Evolutionary conservation across 768 basidiomycete species (phyloP), one percentile per base, ranked within the genome.

Genomic region (Calocybe cyanea): DNA sequence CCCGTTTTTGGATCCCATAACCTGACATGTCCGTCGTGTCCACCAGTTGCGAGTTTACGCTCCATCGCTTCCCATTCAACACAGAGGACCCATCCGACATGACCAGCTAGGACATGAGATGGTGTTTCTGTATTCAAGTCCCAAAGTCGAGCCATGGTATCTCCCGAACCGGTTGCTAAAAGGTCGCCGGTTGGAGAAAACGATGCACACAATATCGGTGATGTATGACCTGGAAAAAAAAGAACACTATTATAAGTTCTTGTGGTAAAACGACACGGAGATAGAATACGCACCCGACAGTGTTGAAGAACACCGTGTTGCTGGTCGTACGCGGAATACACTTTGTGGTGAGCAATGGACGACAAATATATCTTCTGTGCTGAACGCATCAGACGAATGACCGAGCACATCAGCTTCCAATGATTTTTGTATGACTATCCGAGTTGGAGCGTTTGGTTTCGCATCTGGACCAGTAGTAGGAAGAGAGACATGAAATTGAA

Each of bases 41-140:
- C 93, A 1, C 96, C 96, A 3, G 90, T 92, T 0, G 94, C 95
- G 11, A 98, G 68, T 56, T 83, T 85, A 35, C 92, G 71, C 60
- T 97, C 94, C 73, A 89, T 77, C 0, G 89, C 88, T 57, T 97
- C 93, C 94, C 95, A 99, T 59, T 97, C 96, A 4, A 93, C 89
- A 55, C 92, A 97, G 1, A 98, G 75, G 1, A 99, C 92, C 95
- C 94, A 97, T 0, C 93, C 94, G 54, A 83, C 82, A 59, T 99
- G 96, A 0, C 96, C 96, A 0, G 77, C 66, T 14, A 98, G 74
- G 11, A 83, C 85, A 60, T 90, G 86, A 32, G 88, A 90, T 1
- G 96, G 95, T 5, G 82, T 86, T 63, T 98, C 96, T 0, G 89
- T 95, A 57, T 86, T 78, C 39, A 98, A 77, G 64, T 98, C 87